Evolutionary conservation across 441 rosid species (phyloP).

Genomic region (Erodium trifolium): DNA sequence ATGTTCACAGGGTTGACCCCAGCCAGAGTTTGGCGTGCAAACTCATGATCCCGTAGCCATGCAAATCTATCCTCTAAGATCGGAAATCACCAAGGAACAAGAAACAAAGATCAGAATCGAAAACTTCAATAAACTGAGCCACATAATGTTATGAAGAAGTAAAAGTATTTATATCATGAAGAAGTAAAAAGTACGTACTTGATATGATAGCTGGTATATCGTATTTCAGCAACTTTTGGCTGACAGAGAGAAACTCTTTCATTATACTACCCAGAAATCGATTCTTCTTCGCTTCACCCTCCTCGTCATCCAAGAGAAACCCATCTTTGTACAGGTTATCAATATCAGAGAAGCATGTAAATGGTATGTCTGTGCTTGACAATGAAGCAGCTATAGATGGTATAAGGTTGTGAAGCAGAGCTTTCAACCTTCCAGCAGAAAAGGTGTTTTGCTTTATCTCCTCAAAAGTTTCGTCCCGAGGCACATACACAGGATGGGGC

Average conservation of each 20-base stretch:
- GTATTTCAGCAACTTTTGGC: conserved; percentile 56
- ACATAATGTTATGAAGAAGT: background rate
- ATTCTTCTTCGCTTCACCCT: conserved; percentile 20
- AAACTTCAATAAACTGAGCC: background rate
- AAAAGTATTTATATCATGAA: too few relatives aligned
- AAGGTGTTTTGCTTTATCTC: conserved; percentile 80
- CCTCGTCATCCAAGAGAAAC: conserved; percentile 45
- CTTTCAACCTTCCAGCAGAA: conserved; percentile 76
- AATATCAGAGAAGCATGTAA: conserved; percentile 82
- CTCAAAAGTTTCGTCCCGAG: conserved; percentile 83
- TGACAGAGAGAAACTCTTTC: conserved; percentile 43
- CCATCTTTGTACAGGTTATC: conserved; percentile 65
- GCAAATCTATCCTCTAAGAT: conserved; percentile 78
- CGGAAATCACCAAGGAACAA: conserved; percentile 2
- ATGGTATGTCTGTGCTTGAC: conserved; percentile 69
- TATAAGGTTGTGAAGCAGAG: conserved; percentile 80
- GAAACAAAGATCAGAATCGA: conserved; percentile 5
- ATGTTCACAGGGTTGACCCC: conserved; percentile 90
- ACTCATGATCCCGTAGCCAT: conserved; percentile 86
- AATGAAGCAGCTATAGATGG: conserved; percentile 73
- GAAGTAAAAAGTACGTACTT: conserved; percentile 31
- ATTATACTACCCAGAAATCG: conserved; percentile 27
- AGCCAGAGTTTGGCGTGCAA: conserved; percentile 80
- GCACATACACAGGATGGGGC: conserved; percentile 79
- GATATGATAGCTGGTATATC: conserved; percentile 73